Percentiles rank a stretch among this genome's conserved stretches.
phyloP scores from a whole-genome alignment of 164 flowering plant genomes.

The Warburgia ugandensis region DNA sequence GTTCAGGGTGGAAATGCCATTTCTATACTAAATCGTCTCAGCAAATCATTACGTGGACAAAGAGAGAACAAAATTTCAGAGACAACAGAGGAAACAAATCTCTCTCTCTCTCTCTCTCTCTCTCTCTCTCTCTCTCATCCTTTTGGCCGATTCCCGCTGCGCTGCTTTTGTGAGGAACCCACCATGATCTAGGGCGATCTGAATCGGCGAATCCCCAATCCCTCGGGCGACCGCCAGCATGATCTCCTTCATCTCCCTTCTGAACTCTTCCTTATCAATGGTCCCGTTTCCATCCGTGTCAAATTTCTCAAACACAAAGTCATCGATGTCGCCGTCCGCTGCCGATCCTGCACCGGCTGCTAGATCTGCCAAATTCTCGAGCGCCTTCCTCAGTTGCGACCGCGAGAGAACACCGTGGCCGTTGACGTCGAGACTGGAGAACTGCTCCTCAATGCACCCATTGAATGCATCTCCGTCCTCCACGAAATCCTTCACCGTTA shows the following conservation, averaged over 20 bases:
- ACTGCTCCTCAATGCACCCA: conserved; percentile 45
- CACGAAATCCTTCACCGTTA: conserved; percentile 63
- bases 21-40: no score
- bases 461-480: conserved; percentile 48
- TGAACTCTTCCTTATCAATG: not conserved
- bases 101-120: no score
- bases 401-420: conserved; percentile 71
- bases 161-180: not conserved
- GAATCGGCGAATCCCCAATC: not conserved
- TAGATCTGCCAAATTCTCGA: no score
- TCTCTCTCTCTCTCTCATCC: no score
- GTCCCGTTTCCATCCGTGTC: not conserved
- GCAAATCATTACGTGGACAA: no score
- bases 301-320: not conserved
- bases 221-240: not conserved
- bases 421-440: conserved; percentile 56
- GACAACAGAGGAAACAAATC: no score
- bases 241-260: not conserved
- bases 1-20: no score
- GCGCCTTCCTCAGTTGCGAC: conserved; percentile 64
- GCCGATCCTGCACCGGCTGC: no score
- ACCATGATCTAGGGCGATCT: not conserved
- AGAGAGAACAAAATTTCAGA: no score
- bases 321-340: no score
- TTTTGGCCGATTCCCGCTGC: no score